Conservation (phyloP, 140 eudicot genomes). For the Anethum foeniculum region DNA sequence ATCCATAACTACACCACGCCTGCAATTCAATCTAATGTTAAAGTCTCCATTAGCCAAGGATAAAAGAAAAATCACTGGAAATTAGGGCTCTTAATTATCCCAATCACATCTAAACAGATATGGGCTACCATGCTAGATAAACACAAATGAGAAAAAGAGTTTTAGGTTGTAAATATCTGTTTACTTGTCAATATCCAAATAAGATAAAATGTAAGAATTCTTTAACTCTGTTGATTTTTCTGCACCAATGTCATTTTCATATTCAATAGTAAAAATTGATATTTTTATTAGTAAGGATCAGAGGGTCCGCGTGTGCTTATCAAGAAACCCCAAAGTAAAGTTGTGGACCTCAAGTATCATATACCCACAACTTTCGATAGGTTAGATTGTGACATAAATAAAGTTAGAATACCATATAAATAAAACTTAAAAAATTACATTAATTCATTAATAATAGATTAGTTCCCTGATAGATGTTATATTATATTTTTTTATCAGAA, state of each 20-base stretch:
- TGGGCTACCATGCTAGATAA: too few relatives aligned
- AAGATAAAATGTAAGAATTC: not conserved
- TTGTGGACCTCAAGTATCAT: not conserved
- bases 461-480: too few relatives aligned
- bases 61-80: too few relatives aligned
- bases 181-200: not conserved
- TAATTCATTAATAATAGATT: too few relatives aligned
- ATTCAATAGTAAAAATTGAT: not conserved
- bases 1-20: too few relatives aligned
- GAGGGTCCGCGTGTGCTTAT: conserved; percentile 1
- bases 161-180: not conserved
- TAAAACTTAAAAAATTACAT: too few relatives aligned
- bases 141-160: not conserved
- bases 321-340: conserved; percentile 1
- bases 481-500: too few relatives aligned
- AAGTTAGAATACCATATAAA: not conserved
- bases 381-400: not conserved
- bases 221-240: not conserved
- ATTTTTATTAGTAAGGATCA: not conserved
- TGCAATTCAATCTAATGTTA: too few relatives aligned
- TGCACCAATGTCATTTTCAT: not conserved
- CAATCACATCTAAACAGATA: too few relatives aligned
- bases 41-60: too few relatives aligned
- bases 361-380: not conserved
- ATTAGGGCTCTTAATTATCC: too few relatives aligned